phyloP scores from a whole-genome alignment of 2,329 filamentous ascomycete genomes.

The Xenoacremonium recifei region DNA sequence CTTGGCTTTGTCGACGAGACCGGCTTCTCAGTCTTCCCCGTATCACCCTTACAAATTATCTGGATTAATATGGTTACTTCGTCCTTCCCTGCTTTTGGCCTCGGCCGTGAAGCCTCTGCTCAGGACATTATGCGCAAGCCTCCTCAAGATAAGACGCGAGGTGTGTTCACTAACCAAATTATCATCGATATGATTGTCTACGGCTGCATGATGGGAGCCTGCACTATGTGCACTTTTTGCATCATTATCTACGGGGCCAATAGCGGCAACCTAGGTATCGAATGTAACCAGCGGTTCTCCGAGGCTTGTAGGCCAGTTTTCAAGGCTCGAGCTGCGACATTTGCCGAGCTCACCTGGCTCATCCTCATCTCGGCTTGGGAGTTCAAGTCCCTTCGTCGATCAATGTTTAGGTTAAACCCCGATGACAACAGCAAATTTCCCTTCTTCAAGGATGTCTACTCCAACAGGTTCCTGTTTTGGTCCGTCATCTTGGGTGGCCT shows the following conservation, averaged over 20 bases:
- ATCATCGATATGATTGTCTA: constrained; percentile 79
- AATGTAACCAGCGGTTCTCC: constrained; percentile 63
- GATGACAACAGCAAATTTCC: constrained; percentile 49
- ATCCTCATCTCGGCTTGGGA: constrained; percentile 77
- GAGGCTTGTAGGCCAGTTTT: constrained; percentile 60
- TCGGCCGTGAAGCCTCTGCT: constrained; percentile 75
- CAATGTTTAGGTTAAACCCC: constrained; percentile 66
- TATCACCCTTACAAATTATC: constrained; percentile 81
- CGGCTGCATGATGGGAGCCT: constrained; percentile 72
- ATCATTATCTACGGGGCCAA: constrained; percentile 61
- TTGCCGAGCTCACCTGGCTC: constrained; percentile 71
- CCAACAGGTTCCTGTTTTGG: constrained; percentile 70
- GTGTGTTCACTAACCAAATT: constrained; percentile 77
- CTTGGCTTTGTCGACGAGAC: constrained; percentile 74
- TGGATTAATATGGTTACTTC: constrained; percentile 96
- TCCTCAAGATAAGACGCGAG: constrained; percentile 65
- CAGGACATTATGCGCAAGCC: constrained; percentile 77
- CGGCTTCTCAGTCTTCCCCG: constrained; percentile 77
- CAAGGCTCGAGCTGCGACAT: constrained; percentile 69
- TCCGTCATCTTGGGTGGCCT: constrained; percentile 59
- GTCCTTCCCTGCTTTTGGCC: constrained; percentile 81
- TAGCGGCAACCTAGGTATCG: constrained; percentile 51
- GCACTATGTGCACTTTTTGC: constrained; percentile 64
- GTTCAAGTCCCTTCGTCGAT: constrained; percentile 70
- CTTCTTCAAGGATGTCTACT: constrained; percentile 62